Base-by-base conservation (phyloP, 257 asterid species). In the Buddleja alternifolia region DNA sequence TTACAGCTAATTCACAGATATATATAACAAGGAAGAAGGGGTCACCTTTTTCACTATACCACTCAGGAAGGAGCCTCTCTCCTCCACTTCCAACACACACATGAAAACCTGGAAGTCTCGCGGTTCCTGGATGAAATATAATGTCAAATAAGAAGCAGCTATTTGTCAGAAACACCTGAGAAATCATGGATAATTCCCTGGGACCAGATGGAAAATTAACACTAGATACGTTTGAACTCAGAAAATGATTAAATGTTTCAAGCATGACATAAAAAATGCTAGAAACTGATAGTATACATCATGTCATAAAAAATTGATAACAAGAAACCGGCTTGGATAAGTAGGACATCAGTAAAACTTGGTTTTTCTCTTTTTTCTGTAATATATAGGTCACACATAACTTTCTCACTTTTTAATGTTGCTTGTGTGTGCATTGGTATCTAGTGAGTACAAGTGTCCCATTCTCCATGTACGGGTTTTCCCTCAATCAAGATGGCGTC, bases 71-170 rank as follows among this genome's bases (percentile, higher is more conserved):
- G 39, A 81, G 83, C 79, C 92, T 80, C 86, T 90, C 97, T 75
- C 97, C 97, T 36, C 97, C 97, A 81, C 97, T 81, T 77, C 97
- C 97, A 80, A 90, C 97, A 55, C 96, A 88, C 8, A 78, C 84
- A 74, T 90, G 96, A 70, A 90, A 90, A 57, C 97, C 97, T 45
- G 96, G 96, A 53, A 90, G 90, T 68, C 97, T 84, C 25, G 97
- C 96, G 56, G 94, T 81, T 72, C 96, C 96, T 90, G 83, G 50
- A 23, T 72, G 59, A 79, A 57, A 40, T 41, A 19, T 42, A 23
- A 61, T 7, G 16, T 12, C 12, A 21, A 8, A 12, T 47, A 11
- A 12, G n/a, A 51, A 40, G 24, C 46, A 64, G 44, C 14, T 39
- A n/a, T 16, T 53, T 12, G 23, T 53, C 10, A 44, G 36, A 58